Conservation (phyloP, 306 rosid species). For the Quercus rubra region DNA sequence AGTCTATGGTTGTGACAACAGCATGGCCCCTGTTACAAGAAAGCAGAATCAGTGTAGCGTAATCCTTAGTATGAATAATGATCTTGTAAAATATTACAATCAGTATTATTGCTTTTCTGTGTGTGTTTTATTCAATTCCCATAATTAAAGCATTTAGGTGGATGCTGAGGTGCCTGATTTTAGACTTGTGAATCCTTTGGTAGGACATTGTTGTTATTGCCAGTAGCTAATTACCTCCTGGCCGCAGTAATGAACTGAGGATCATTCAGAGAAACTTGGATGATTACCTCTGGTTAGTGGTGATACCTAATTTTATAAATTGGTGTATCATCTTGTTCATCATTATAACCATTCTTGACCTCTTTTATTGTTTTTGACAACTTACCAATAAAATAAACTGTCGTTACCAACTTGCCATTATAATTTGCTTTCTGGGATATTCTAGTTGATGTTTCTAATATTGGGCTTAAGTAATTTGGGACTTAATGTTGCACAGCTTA, state of each 20-base stretch:
- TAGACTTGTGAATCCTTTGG: no score
- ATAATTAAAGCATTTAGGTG: no score
- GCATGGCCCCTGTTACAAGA: no score
- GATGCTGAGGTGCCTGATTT: no score
- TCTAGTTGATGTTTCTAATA: background rate
- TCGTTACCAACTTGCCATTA: background rate
- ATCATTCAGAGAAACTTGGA: background rate
- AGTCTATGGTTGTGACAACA: no score
- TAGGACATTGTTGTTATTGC: no score
- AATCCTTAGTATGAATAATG: background rate
- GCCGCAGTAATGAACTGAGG: background rate
- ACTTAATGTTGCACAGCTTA: constrained; percentile 56
- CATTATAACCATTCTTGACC: background rate
- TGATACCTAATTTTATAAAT: background rate
- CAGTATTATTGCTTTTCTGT: no score
- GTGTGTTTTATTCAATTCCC: no score
- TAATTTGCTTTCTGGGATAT: constrained; percentile 2
- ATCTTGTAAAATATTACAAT: no score
- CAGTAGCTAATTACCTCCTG: background rate
- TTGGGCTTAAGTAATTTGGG: background rate
- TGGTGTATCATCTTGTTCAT: background rate
- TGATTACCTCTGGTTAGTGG: background rate
- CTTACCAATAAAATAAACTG: no score
- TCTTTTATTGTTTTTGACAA: constrained; percentile 4
- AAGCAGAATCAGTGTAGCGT: no score